A percentile compares a stretch with the other conserved stretches of the same genome.
phyloP scores from a whole-genome alignment of 148 eudicot species.

The Polygonum aviculare region DNA sequence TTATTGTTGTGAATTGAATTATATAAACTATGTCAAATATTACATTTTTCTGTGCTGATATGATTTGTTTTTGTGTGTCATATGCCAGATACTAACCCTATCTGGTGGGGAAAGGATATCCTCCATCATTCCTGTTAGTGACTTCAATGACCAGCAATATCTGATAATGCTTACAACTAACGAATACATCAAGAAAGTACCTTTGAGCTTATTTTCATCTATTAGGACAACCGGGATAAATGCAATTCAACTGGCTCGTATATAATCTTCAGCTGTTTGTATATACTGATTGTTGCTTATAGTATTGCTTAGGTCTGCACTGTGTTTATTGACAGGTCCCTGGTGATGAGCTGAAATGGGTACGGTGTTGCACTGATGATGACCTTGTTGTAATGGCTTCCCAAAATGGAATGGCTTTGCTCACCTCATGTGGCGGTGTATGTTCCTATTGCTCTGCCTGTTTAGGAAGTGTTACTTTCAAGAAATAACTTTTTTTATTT shows the following conservation, averaged over 20 bases:
- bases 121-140: slow-evolving; percentile 87
- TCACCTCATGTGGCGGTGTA: slow-evolving; percentile 65
- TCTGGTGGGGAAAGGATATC: slow-evolving; percentile 92
- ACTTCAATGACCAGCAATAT: slow-evolving; percentile 75
- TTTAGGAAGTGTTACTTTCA: neutral
- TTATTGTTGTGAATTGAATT: slow-evolving; percentile 13
- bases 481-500: slow-evolving; percentile 10
- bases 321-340: slow-evolving; percentile 53
- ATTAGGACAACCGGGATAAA: slow-evolving; percentile 90
- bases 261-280: neutral
- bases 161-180: slow-evolving; percentile 79
- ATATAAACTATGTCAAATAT: neutral
- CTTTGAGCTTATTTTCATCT: slow-evolving; percentile 76
- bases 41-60: neutral
- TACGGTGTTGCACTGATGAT: slow-evolving; percentile 66
- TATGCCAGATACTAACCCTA: slow-evolving; percentile 70
- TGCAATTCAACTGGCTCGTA: slow-evolving; percentile 88
- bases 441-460: slow-evolving; percentile 18
- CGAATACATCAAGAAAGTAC: slow-evolving; percentile 91
- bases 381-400: slow-evolving; percentile 98
- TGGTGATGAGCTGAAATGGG: slow-evolving; percentile 95
- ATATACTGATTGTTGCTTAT: neutral
- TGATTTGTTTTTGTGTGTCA: slow-evolving; percentile 14
- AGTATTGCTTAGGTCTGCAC: slow-evolving; percentile 8
- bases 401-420: slow-evolving; percentile 75